Evolutionary conservation across 1,284 basidiomycete species (phyloP), one percentile per base, ranked within the genome.

Genomic region (Naganishia sp.): DNA sequence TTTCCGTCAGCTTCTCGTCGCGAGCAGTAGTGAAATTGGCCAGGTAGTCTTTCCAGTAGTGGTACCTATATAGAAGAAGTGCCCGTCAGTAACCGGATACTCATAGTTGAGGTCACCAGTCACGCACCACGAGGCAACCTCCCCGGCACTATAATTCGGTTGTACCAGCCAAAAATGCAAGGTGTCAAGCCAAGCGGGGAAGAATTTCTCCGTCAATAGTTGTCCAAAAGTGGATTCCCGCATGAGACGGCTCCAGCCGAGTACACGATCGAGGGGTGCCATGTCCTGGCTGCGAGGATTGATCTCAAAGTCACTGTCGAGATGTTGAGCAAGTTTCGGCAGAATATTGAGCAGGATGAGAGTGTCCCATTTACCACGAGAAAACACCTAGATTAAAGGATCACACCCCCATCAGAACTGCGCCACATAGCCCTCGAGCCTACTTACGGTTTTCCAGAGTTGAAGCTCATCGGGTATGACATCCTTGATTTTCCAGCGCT

Each of bases 161-260:
- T 92, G 90, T 13, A 88, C 83, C 61, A 99, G 87, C 96, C 94
- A 98, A 47, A 90, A 79, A 73, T 93, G 88, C 43, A 99, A 81
- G n/a, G 90, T 86, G 50, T 92, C 87, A 57, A 99, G 83, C 94
- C 94, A 99, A 75, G 94, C 94, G 2, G 92, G 90, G 84, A 98
- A 96, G 82, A 99, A 95, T 73, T 93, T 92, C 9, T 85, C 84
- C 76, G 94, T 90, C 69, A 97, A 81, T 7, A 98, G 79, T 72
- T 92, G 89, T 1, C 87, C 84, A 69, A 94, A 83, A 68, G 93
- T 86, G 1, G 89, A 88, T 0, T 85, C 79, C 5, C 91, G 87
- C 39, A 99, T 81, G 50, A 92, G 82, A 28, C 79, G 73, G 18
- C 82, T 82, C 96, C 96, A 99, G 0, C 82, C 82, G 50, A 98